A percentile compares a stretch with the other conserved stretches of the same genome.
These are phyloP conservation scores for Nissolia schottii DNA, from an alignment of 306 rosid genomes.

Conservation along the genomic window DNA sequence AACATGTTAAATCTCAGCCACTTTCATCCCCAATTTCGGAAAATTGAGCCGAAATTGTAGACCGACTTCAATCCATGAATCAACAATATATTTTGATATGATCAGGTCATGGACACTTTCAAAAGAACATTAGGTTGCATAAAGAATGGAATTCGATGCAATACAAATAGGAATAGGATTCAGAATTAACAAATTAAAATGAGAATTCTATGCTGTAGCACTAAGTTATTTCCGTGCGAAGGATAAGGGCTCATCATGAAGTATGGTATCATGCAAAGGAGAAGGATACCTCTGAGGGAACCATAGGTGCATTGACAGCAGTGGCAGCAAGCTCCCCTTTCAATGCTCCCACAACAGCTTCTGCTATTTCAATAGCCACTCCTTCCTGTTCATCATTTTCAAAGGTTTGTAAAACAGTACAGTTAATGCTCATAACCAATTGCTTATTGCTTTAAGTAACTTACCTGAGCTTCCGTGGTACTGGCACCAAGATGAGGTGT, in stretches of 20 bases:
- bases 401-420: background rate
- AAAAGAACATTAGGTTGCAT: background rate
- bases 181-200: background rate
- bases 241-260: background rate
- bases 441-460: slow-evolving; percentile 15
- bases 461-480: slow-evolving; percentile 94
- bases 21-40: background rate
- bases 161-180: too few relatives aligned
- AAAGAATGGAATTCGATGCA: too few relatives aligned
- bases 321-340: slow-evolving; percentile 97
- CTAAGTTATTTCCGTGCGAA: background rate
- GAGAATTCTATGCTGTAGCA: background rate
- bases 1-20: background rate
- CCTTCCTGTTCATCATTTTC: slow-evolving; percentile 70
- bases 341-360: slow-evolving; percentile 93
- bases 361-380: slow-evolving; percentile 97
- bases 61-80: background rate
- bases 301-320: slow-evolving; percentile 99
- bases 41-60: background rate
- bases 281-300: slow-evolving; percentile 82
- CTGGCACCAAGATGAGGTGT: slow-evolving; percentile 99
- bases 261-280: background rate
- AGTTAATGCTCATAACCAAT: background rate
- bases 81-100: background rate
- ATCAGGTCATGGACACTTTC: background rate